Base-by-base conservation (phyloP, 495 filamentous ascomycete species). In the Lindgomyces ingoldianus region DNA sequence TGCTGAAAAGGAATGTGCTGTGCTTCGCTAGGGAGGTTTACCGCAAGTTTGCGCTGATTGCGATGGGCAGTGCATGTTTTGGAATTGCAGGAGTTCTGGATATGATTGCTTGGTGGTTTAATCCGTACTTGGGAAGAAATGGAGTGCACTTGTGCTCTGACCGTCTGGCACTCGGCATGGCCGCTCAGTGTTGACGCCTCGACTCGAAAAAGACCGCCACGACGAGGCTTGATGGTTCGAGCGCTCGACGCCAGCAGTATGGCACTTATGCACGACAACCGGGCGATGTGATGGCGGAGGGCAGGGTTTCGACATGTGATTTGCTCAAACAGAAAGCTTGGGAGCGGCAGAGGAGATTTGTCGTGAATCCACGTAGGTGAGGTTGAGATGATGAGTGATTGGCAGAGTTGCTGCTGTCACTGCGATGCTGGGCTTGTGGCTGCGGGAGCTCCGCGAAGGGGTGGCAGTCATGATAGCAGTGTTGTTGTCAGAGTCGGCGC, bases 301-400 rank as follows among this genome's bases (percentile, higher is more conserved):
- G 25, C 24, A 18, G 1, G 11, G 19, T 26, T 10, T 42, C n/a
- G 30, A n/a, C 4, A 8, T 22, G 16, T 64, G 60, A 64, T 64
- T 64, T 52, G 53, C 53, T 22, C 44, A 1, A 11, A 6, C 16
- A 29, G 1, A 49, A 53, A 45, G 62, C 53, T 51, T 57, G 30
- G 42, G 26, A 64, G 62, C 62, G 62, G 62, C 58, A 64, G 58
- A 22, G 46, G 57, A 53, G 57, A 51, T 64, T 25, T 30, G 48
- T 19, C 19, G 26, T 21, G 27, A 44, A n/a, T 19, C 36, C 59
- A 54, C 49, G 59, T 53, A 53, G 49, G 51, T 33, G 45, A 14
- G 27, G 57, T 42, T 46, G 58, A 61, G 36, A 53, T 53, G 47
- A 53, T 25, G 25, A 12, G 46, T 30, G 12, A 46, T 36, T 25